Evolutionary conservation across 2,329 filamentous ascomycete species (phyloP).

Genomic region (Colletotrichum cuscutae): DNA sequence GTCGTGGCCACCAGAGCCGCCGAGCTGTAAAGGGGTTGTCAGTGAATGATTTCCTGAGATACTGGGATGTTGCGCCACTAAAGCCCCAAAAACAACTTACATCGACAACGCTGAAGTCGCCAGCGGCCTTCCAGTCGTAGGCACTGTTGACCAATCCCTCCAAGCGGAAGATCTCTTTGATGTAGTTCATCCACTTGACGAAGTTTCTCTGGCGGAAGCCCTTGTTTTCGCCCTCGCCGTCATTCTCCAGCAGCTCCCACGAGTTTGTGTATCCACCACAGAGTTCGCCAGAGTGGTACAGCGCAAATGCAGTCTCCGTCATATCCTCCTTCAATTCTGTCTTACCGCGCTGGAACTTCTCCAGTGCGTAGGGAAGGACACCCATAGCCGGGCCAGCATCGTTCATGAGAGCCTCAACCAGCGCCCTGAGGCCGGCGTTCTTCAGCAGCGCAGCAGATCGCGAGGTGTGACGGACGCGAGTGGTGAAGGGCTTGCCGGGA

Average conservation of each 20-base stretch:
- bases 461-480: slow-evolving; percentile 47
- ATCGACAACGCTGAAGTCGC: slow-evolving; percentile 51
- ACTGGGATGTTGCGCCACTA: not conserved
- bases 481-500: slow-evolving; percentile 26
- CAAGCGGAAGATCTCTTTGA: slow-evolving; percentile 51
- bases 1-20: slow-evolving; percentile 55
- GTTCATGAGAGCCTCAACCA: slow-evolving; percentile 50
- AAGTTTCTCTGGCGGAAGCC: slow-evolving; percentile 52
- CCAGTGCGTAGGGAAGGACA: slow-evolving; percentile 46
- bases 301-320: slow-evolving; percentile 48
- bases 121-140: slow-evolving; percentile 49
- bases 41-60: not conserved
- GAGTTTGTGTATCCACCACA: slow-evolving; percentile 45
- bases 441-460: slow-evolving; percentile 50
- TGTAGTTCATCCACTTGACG: slow-evolving; percentile 51
- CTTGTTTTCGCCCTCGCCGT: slow-evolving; percentile 49
- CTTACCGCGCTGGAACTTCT: slow-evolving; percentile 44
- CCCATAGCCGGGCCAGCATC: slow-evolving; percentile 50
- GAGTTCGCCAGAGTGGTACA: slow-evolving; percentile 46
- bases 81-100: slow-evolving; percentile 41
- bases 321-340: slow-evolving; percentile 45
- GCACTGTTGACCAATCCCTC: slow-evolving; percentile 46
- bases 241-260: slow-evolving; percentile 53
- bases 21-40: slow-evolving; percentile 43
- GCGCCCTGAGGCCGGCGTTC: slow-evolving; percentile 45